Evolutionary conservation across 805 yeast genomes (phyloP).

Genomic region (Nakazawaea peltata): DNA sequence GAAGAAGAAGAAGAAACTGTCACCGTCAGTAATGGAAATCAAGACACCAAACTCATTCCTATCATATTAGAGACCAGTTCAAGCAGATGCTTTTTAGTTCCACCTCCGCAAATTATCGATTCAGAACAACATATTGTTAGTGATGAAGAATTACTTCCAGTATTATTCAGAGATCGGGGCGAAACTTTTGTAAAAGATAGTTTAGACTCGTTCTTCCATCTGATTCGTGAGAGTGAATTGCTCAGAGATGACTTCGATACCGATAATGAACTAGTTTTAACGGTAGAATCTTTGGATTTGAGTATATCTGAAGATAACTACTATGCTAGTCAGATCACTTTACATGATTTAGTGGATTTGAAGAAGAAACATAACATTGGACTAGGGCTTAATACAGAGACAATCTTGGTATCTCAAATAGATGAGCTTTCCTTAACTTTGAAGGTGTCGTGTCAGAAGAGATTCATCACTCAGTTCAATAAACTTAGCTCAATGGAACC

Average conservation of each 20-base stretch:
- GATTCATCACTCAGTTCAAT: slow-evolving; percentile 9
- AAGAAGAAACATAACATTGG: slow-evolving; percentile 1
- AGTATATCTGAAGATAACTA: slow-evolving; percentile 8
- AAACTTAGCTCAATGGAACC: slow-evolving; percentile 3
- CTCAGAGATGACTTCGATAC: slow-evolving; percentile 11
- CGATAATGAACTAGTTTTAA: slow-evolving; percentile 8
- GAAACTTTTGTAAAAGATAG: neutral
- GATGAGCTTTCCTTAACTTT: slow-evolving; percentile 3
- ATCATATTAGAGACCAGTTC: neutral
- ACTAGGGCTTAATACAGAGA: neutral
- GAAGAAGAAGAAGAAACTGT: neutral
- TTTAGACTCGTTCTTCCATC: slow-evolving; percentile 7
- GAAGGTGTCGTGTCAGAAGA: slow-evolving; percentile 2
- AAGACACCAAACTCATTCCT: neutral
- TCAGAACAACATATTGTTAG: too few species aligned
- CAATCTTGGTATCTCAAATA: neutral
- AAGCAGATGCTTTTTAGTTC: neutral
- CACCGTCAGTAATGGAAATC: neutral
- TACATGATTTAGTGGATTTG: slow-evolving; percentile 4
- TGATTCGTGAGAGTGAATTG: slow-evolving; percentile 5
- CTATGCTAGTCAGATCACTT: slow-evolving; percentile 7
- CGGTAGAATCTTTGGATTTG: slow-evolving; percentile 1
- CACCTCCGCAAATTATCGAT: neutral
- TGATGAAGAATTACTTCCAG: neutral
- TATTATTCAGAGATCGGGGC: slow-evolving; percentile 1